Evolutionary conservation across 306 rosid genomes (phyloP).

Genomic region (Dalbergia oliveri): DNA sequence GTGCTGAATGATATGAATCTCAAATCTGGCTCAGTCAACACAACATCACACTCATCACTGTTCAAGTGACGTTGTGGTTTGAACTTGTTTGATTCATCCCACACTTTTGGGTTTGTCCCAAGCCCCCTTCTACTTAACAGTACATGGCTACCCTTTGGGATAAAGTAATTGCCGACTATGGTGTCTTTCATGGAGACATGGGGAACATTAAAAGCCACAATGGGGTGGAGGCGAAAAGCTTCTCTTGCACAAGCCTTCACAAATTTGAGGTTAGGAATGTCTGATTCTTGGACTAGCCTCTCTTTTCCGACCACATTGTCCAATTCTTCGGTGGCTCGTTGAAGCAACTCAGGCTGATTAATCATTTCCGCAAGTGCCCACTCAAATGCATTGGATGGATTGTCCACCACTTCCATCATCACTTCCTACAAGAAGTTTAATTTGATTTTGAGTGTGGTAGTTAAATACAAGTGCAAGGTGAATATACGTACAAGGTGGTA

Average conservation of each 20-base stretch:
- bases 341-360: conserved; percentile 47
- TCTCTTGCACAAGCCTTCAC: conserved; percentile 55
- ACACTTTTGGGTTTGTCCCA: conserved; percentile 46
- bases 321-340: conserved; percentile 49
- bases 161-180: conserved; percentile 43
- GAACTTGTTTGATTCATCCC: conserved; percentile 51
- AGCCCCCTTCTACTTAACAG: conserved; percentile 49
- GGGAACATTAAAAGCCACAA: conserved; percentile 53
- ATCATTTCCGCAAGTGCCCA: conserved; percentile 61
- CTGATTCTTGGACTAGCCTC: conserved; percentile 53
- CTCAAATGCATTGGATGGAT: conserved; percentile 53
- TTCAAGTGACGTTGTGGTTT: conserved; percentile 51
- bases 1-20: conserved; percentile 48
- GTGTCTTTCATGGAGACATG: conserved; percentile 47
- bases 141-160: conserved; percentile 62
- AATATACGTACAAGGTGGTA: too few relatives aligned
- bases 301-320: conserved; percentile 50
- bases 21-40: conserved; percentile 39
- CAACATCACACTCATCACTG: background rate
- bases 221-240: conserved; percentile 59
- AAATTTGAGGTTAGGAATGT: conserved; percentile 55
- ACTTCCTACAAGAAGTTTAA: conserved; percentile 46
- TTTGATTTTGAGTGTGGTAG: background rate
- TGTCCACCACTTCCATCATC: conserved; percentile 50
- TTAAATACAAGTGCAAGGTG: background rate